These are phyloP conservation scores for Antitrichia curtipendula DNA, from an alignment of 225 moss, liverwort and hornwort genomes.

Conservation along the genomic window DNA sequence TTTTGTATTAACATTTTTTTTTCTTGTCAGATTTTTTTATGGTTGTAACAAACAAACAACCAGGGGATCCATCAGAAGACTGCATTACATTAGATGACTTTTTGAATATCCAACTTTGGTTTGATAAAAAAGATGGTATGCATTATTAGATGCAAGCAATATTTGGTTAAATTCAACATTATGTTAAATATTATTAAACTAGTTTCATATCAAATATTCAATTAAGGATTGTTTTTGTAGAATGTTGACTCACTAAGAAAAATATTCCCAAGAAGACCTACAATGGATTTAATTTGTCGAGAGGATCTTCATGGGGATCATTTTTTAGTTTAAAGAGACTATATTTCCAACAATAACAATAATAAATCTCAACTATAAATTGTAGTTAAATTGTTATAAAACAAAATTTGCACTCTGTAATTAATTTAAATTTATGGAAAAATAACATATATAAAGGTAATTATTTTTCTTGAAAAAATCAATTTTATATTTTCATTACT, in stretches of 20 bases:
- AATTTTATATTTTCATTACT: not conserved
- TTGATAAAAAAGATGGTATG: slow-evolving; percentile 24
- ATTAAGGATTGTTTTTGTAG: not conserved
- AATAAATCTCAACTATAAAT: not conserved
- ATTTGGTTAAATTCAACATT: no score
- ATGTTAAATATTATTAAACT: not conserved
- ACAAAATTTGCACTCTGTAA: not conserved
- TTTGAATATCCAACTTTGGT: slow-evolving; percentile 51
- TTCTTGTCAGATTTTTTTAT: slow-evolving; percentile 32
- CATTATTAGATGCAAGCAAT: not conserved
- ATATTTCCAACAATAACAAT: rapidly evolving
- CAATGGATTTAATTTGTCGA: no score
- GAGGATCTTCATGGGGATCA: rapidly evolving
- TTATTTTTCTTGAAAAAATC: not conserved
- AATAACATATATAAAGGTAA: not conserved
- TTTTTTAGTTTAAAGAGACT: not conserved
- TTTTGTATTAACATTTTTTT: not conserved
- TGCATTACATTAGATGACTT: slow-evolving; percentile 53
- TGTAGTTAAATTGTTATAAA: not conserved
- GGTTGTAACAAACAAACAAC: slow-evolving; percentile 25
- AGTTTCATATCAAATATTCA: not conserved
- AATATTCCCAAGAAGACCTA: not conserved
- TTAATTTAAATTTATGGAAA: not conserved
- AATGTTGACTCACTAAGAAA: not conserved
- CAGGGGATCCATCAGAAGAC: slow-evolving; percentile 7